Conservation (phyloP, 441 rosid genomes). For the Geranium incanum region DNA sequence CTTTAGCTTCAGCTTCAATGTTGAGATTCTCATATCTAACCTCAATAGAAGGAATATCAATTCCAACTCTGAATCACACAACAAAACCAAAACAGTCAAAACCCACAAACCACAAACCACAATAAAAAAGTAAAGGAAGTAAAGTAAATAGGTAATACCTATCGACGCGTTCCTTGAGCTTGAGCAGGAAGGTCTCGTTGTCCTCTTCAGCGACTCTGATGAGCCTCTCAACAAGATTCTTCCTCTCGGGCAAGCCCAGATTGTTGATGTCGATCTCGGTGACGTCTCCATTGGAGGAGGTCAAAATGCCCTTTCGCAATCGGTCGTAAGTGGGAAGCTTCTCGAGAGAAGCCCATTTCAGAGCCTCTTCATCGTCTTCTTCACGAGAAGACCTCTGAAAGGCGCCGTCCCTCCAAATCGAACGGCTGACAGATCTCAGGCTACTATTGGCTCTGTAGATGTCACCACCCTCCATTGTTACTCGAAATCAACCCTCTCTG, state of each 20-base stretch:
- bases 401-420: conserved; percentile 31
- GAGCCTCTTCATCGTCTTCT: conserved; percentile 63
- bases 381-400: conserved; percentile 31
- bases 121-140: no score
- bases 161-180: conserved; percentile 54
- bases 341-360: conserved; percentile 65
- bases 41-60: conserved; percentile 53
- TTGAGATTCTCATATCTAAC: conserved; percentile 57
- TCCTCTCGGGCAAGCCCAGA: conserved; percentile 48
- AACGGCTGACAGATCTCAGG: conserved; percentile 24
- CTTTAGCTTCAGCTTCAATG: conserved; percentile 48
- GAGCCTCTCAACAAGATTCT: conserved; percentile 43
- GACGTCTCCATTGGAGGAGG: conserved; percentile 25
- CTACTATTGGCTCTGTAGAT: conserved; percentile 25
- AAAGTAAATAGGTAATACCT: conserved; percentile 28
- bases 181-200: conserved; percentile 51
- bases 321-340: conserved; percentile 58
- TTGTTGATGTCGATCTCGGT: conserved; percentile 36
- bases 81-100: neutral
- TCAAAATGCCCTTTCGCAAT: conserved; percentile 48
- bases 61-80: conserved; percentile 24
- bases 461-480: conserved; percentile 28
- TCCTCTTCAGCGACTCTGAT: conserved; percentile 50
- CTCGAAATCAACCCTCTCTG: neutral
- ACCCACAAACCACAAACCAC: no score